phyloP scores from a whole-genome alignment of 2,329 filamentous ascomycete genomes.

The Elsinoe australis region DNA sequence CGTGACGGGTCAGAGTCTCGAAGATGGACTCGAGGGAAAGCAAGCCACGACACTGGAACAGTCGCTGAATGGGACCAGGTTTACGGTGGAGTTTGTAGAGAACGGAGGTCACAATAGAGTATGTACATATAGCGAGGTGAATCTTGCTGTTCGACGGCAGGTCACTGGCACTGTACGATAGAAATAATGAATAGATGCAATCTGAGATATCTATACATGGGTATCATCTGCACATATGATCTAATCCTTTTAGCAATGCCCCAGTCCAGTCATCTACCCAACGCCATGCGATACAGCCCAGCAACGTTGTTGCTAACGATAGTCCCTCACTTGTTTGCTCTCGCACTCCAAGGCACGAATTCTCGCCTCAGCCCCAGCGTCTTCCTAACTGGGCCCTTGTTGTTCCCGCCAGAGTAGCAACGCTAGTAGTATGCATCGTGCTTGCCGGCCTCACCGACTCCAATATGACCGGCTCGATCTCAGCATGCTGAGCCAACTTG shows the following conservation, averaged over 20 bases:
- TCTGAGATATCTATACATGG: too few species aligned
- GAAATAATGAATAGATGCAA: background rate
- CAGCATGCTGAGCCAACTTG: constrained; percentile 26
- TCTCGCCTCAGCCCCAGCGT: constrained; percentile 46
- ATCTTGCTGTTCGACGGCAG: constrained; percentile 5
- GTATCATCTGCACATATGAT: background rate
- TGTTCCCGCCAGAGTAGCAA: constrained; percentile 29
- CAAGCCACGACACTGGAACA: background rate
- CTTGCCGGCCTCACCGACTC: constrained; percentile 34
- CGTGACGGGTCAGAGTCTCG: background rate
- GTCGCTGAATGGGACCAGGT: background rate
- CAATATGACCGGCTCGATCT: constrained; percentile 22
- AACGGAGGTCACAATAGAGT: constrained; percentile 12
- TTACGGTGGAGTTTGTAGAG: constrained; percentile 14
- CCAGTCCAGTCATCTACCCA: background rate
- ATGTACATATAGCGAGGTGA: constrained; percentile 10
- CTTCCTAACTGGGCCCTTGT: constrained; percentile 32
- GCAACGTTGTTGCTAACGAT: background rate
- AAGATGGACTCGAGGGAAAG: background rate
- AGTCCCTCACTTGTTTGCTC: constrained; percentile 14
- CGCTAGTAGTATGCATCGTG: constrained; percentile 40
- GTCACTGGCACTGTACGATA: background rate
- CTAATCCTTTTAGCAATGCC: background rate
- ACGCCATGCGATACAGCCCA: constrained; percentile 5
- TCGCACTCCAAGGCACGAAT: constrained; percentile 44